phyloP scores from a whole-genome alignment of 2,329 filamentous ascomycete genomes.

The Cryphonectria japonica region DNA sequence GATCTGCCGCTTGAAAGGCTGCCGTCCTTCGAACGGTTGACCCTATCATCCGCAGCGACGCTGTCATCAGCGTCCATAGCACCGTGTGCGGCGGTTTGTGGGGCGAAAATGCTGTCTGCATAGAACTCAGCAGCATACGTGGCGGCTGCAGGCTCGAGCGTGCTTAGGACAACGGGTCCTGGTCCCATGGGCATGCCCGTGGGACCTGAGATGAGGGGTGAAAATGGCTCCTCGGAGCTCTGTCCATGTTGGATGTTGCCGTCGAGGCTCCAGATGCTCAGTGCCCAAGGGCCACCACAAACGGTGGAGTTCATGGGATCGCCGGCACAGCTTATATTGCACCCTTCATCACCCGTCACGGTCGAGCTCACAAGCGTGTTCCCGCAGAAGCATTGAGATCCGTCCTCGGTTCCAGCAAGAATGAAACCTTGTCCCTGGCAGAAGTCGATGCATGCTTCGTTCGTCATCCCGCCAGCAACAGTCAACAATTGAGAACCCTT shows the following conservation, averaged over 20 bases:
- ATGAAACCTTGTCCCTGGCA: slow-evolving; percentile 50
- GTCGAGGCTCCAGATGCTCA: slow-evolving; percentile 49
- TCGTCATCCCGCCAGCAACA: slow-evolving; percentile 24
- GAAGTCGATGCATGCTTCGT: slow-evolving; percentile 47
- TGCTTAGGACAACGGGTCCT: slow-evolving; percentile 2
- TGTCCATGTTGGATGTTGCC: slow-evolving; percentile 34
- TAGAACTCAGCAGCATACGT: neutral
- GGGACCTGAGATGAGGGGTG: neutral
- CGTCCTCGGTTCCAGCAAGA: slow-evolving; percentile 54
- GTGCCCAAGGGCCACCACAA: slow-evolving; percentile 54
- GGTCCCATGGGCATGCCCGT: slow-evolving; percentile 13
- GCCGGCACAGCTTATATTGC: slow-evolving; percentile 55
- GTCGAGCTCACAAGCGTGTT: slow-evolving; percentile 44
- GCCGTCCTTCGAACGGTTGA: neutral
- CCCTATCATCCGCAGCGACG: neutral
- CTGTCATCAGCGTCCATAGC: neutral
- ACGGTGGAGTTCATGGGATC: slow-evolving; percentile 44
- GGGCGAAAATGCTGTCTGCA: neutral
- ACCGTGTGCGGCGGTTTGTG: neutral
- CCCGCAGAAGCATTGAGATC: slow-evolving; percentile 53
- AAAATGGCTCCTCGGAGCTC: neutral
- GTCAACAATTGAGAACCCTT: slow-evolving; percentile 10
- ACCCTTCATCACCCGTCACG: slow-evolving; percentile 49
- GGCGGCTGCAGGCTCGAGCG: neutral
- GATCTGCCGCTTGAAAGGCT: neutral